Conservation (phyloP, 768 basidiomycete species). For the Rhizopogon roseolus region DNA sequence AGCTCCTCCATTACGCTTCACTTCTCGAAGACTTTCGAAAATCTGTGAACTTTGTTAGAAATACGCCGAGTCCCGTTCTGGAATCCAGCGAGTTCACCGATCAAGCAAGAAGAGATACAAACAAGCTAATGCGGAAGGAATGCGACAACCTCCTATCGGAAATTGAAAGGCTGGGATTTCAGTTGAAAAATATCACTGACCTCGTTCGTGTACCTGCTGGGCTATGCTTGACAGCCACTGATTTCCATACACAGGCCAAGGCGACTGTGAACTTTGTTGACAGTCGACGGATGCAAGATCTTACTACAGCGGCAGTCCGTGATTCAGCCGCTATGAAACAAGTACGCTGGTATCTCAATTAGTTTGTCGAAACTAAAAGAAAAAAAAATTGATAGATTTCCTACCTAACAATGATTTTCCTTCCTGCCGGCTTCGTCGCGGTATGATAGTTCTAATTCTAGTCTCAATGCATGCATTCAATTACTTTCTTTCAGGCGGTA, state of each 20-base stretch:
- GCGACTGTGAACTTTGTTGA: constrained; percentile 50
- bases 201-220: constrained; percentile 13
- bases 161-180: constrained; percentile 38
- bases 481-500: constrained; percentile 9
- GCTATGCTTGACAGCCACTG: not conserved
- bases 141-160: constrained; percentile 43
- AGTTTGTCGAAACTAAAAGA: not conserved
- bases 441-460: constrained; percentile 8
- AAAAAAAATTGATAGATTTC: constrained; percentile 31
- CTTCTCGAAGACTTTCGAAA: constrained; percentile 53
- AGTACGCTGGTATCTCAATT: constrained; percentile 5
- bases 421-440: constrained; percentile 44
- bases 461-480: not conserved
- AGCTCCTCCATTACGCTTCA: constrained; percentile 52
- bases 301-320: constrained; percentile 7
- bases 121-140: constrained; percentile 38
- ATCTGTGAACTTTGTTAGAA: constrained; percentile 42
- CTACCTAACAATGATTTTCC: constrained; percentile 53
- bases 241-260: constrained; percentile 37
- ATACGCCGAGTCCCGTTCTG: constrained; percentile 47
- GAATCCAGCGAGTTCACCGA: constrained; percentile 17
- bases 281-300: constrained; percentile 19
- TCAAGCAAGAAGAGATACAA: constrained; percentile 14
- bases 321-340: constrained; percentile 16
- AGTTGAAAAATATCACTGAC: constrained; percentile 17